A percentile compares a stretch with the other conserved stretches of the same genome.
phyloP scores from a whole-genome alignment of 176 grass and related monocot genomes.

The sorghum (Sorghum bicolor) region Sorghum_bicolor_NCBIv3 NC_012870.2:4705501-4706000 shows the following conservation, averaged over 20 bases:
- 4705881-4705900: not conserved
- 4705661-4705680: not conserved
- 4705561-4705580: not conserved
- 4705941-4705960: not conserved
- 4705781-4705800: not conserved
- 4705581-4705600: not conserved
- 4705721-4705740: not conserved
- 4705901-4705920: not conserved
- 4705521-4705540: not conserved
- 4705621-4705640: not conserved
- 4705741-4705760: not conserved
- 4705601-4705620: no score
- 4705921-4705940: not conserved
- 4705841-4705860: not conserved
- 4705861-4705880: not conserved
- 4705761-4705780: not conserved
- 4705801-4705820: constrained; percentile 6
- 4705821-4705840: not conserved
- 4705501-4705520: not conserved
- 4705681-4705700: not conserved
- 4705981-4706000: not conserved
- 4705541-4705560: not conserved
- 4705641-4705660: not conserved
- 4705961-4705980: constrained; percentile 1
- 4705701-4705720: not conserved